These are phyloP conservation scores for Calonectria hongkongensis DNA, from an alignment of 2,329 filamentous ascomycete genomes.

Conservation along the genomic window DNA sequence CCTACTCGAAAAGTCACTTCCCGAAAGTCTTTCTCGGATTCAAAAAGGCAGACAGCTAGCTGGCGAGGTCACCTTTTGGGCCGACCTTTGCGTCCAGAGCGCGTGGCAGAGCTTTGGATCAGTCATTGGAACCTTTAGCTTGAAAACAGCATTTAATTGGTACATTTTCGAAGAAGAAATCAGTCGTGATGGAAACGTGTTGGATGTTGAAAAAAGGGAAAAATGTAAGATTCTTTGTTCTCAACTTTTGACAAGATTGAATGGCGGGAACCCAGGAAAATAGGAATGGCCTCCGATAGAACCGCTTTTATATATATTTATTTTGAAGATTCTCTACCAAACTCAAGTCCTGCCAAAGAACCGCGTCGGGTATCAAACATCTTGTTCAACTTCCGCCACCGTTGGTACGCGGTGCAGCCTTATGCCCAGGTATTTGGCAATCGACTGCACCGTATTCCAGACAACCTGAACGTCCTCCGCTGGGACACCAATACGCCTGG, in stretches of 20 bases:
- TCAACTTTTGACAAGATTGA: not conserved
- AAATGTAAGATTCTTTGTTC: not conserved
- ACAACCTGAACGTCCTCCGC: slow-evolving; percentile 3
- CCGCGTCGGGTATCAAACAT: not conserved
- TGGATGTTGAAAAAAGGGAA: not conserved
- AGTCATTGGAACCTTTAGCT: slow-evolving; percentile 23
- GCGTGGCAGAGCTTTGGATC: slow-evolving; percentile 27
- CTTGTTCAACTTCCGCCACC: not conserved
- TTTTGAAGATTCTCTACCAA: not conserved
- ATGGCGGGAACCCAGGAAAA: not conserved
- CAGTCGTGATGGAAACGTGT: too few relatives aligned
- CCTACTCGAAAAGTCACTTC: not conserved
- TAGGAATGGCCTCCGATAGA: not conserved
- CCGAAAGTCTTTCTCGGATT: not conserved
- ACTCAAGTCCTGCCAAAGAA: not conserved
- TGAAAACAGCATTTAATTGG: slow-evolving; percentile 18
- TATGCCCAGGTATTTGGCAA: slow-evolving; percentile 10
- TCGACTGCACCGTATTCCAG: slow-evolving; percentile 13
- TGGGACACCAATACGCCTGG: slow-evolving; percentile 9
- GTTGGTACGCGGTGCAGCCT: slow-evolving; percentile 6
- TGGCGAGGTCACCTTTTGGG: slow-evolving; percentile 1
- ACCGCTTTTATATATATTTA: not conserved
- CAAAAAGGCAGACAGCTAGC: not conserved
- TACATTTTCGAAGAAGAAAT: slow-evolving; percentile 22
- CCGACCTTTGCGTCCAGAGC: slow-evolving; percentile 9